Conservation (phyloP, 352 stramenopile genomes). For the Saprolegnia parasitica region DNA sequence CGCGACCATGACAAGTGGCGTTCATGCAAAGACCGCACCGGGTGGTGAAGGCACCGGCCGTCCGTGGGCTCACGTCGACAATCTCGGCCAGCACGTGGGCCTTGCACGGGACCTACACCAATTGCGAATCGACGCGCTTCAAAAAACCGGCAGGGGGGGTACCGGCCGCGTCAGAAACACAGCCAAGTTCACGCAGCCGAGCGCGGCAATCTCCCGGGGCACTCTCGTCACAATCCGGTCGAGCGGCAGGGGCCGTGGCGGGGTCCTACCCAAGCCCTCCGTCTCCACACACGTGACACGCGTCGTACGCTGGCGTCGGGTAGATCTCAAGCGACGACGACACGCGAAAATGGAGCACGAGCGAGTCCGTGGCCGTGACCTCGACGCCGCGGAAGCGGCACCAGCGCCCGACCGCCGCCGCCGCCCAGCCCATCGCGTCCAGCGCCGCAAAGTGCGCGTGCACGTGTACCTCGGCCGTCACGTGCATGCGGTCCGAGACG, state of each 20-base stretch:
- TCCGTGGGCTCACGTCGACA: neutral
- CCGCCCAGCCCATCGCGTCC: neutral
- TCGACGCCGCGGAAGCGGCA: neutral
- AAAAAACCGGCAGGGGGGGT: neutral
- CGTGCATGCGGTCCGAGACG: neutral
- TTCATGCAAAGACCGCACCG: no score
- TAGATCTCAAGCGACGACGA: constrained; percentile 5
- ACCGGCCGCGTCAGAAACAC: neutral
- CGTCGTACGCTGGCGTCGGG: neutral
- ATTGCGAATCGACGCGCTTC: neutral
- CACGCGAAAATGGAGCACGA: constrained; percentile 1
- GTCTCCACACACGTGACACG: neutral
- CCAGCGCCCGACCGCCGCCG: neutral
- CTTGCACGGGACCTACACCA: neutral
- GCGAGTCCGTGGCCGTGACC: neutral
- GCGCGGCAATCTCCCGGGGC: neutral
- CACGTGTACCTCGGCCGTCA: neutral
- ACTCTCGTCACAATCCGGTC: neutral
- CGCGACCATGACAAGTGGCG: no score
- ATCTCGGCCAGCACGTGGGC: constrained; percentile 1
- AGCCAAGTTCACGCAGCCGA: neutral
- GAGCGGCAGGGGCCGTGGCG: neutral
- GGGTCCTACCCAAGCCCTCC: neutral
- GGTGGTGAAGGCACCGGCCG: neutral
- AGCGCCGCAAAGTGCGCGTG: neutral